phyloP scores from a whole-genome alignment of 768 basidiomycete genomes.

The Termitomyces titanicus region DNA sequence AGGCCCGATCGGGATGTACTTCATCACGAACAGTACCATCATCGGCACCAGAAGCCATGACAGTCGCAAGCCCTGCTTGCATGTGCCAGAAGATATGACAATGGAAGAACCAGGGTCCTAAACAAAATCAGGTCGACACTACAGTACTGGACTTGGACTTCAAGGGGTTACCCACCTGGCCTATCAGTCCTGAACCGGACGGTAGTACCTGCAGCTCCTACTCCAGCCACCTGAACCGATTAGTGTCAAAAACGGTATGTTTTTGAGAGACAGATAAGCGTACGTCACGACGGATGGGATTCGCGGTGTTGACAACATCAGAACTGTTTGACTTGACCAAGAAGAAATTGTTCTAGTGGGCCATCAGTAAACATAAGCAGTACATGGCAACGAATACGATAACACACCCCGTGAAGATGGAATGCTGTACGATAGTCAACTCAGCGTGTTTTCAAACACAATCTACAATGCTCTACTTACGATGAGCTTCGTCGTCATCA shows the following conservation, averaged over 20 bases:
- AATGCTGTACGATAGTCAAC: constrained; percentile 14
- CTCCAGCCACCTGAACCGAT: constrained; percentile 11
- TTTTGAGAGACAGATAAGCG: not conserved
- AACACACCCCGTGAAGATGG: constrained; percentile 28
- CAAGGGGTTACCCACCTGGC: constrained; percentile 33
- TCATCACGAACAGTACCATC: constrained; percentile 6
- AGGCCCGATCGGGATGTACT: constrained; percentile 11
- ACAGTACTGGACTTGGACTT: not conserved
- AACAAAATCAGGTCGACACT: not conserved
- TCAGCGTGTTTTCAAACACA: not conserved
- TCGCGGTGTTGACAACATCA: constrained; percentile 32
- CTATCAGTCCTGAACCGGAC: constrained; percentile 54
- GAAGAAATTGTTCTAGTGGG: constrained; percentile 31
- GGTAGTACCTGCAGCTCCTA: constrained; percentile 21
- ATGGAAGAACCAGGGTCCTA: constrained; percentile 28
- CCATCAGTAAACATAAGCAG: not conserved
- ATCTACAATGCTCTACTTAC: constrained; percentile 8
- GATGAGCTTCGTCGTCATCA: constrained; percentile 25
- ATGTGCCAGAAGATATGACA: constrained; percentile 24
- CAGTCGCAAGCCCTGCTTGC: constrained; percentile 18
- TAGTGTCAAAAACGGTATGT: not conserved
- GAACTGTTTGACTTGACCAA: constrained; percentile 33
- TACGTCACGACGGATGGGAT: constrained; percentile 41
- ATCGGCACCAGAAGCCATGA: constrained; percentile 10
- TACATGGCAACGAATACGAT: not conserved